Percentiles rank a stretch among this genome's conserved stretches.
Evolutionary conservation across 1,139 yeast genomes (phyloP).

Genomic region (Waltiozyma sp.): DNA sequence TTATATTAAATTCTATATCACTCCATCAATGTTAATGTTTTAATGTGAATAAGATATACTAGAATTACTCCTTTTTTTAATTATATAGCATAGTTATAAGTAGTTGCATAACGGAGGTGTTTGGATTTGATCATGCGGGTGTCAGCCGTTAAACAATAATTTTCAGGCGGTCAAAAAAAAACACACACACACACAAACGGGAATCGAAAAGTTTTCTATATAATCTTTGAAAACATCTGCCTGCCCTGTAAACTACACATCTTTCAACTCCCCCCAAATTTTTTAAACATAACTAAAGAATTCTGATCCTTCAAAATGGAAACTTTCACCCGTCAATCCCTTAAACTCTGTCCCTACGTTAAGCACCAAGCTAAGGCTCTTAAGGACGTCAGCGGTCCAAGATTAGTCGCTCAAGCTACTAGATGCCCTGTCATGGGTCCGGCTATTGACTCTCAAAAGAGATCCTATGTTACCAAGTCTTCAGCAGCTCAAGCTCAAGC

Average conservation of each 20-base stretch:
- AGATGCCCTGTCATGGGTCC: slow-evolving; percentile 85
- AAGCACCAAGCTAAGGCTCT: slow-evolving; percentile 48
- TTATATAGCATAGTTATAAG: too few species aligned
- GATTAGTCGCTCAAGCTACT: slow-evolving; percentile 51
- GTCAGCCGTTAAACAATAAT: background rate
- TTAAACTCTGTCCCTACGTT: slow-evolving; percentile 79
- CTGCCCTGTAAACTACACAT: too few species aligned
- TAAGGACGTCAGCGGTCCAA: slow-evolving; percentile 38
- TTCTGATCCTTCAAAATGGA: slow-evolving; percentile 55
- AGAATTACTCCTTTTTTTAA: too few species aligned
- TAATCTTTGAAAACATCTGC: too few species aligned
- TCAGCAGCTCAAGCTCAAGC: slow-evolving; percentile 40
- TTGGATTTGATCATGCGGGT: background rate
- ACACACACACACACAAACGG: background rate
- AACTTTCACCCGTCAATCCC: slow-evolving; percentile 64
- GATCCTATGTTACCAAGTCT: slow-evolving; percentile 41
- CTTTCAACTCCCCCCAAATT: too few species aligned
- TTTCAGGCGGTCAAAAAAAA: background rate
- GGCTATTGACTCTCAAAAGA: slow-evolving; percentile 38
- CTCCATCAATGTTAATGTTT: too few species aligned
- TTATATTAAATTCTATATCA: too few species aligned
- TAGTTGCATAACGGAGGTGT: too few species aligned
- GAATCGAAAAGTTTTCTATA: background rate
- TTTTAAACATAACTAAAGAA: too few species aligned
- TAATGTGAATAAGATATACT: too few species aligned